A percentile compares a stretch with the other conserved stretches of the same genome.
These are phyloP conservation scores for Paspalum vaginatum DNA, from an alignment of 176 grass and related monocot genomes.

Conservation along the genomic window DNA sequence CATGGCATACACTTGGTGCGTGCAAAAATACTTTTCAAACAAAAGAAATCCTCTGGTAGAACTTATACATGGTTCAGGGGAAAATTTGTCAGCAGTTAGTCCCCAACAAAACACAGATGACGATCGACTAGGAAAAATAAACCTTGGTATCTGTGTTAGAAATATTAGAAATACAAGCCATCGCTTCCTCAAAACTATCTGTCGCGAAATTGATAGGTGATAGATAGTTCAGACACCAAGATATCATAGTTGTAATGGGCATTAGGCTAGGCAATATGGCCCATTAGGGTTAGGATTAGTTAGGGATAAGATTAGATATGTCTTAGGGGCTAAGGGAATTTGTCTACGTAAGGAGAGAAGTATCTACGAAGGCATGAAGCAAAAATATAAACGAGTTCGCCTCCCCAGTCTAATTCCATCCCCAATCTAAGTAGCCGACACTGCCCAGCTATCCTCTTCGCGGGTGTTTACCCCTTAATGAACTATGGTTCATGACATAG, in stretches of 20 bases:
- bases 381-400: too few relatives aligned
- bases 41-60: neutral
- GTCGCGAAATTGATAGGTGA: neutral
- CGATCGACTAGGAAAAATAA: conserved; percentile 16
- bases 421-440: too few relatives aligned
- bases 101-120: neutral
- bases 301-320: too few relatives aligned
- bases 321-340: too few relatives aligned
- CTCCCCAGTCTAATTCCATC: too few relatives aligned
- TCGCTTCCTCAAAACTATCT: neutral
- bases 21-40: neutral
- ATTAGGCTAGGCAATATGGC: too few relatives aligned
- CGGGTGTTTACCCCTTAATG: too few relatives aligned
- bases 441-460: too few relatives aligned
- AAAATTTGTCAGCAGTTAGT: neutral
- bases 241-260: neutral
- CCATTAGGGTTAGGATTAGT: too few relatives aligned
- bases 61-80: conserved; percentile 4
- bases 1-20: neutral
- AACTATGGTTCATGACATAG: neutral
- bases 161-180: neutral
- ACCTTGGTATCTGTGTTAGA: too few relatives aligned
- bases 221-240: neutral
- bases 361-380: too few relatives aligned
- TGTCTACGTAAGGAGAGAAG: too few relatives aligned